Evolutionary conservation across 768 basidiomycete genomes (phyloP), one percentile per base, ranked within the genome.

Genomic region (Boletus coccyginus): DNA sequence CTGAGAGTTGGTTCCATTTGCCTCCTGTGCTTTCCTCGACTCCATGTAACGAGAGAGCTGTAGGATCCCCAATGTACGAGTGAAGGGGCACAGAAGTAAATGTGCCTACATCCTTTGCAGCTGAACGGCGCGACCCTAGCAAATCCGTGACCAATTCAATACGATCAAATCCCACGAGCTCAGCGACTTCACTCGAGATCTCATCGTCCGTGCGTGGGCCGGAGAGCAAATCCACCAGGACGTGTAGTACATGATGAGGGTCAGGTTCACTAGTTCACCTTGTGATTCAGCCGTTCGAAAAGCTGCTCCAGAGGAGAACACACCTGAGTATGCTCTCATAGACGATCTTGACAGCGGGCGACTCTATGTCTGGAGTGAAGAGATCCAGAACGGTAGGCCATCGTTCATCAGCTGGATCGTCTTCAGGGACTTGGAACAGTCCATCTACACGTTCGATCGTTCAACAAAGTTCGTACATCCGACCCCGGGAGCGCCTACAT

Each of bases 101-200:
- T 9, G 33, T 21, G 39, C 75, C 62, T 60, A 88, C 89, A 69
- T 85, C 75, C 61, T 75, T 61, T 31, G 72, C 75, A 33, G 87
- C 66, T 1, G 70, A 66, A 8, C 62, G 58, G 21, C 94, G 84
- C 32, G 84, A 77, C 17, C 75, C 66, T 2, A 97, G 70, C 29
- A 97, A 79, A 41, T 89, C 81, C 73, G 81, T 81, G 9, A 88
- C 84, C 35, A 94, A 74, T 29, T 92, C 91, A 46, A 98, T 83
- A 17, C 88, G 81, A 48, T 96, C 90, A 67, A 87, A 92, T 3
- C 94, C 96, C 46, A 95, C 69, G 11, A 91, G 74, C 57, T 97
- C 94, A 9, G 81, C 82, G 11, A 98, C 69, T 61, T 92, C 88
- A 29, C 75, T 82, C 29, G 92, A 89, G 32, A 97, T 88, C 21